phyloP scores from a whole-genome alignment of 176 grass and related monocot species.

The Zea luxurians region DNA sequence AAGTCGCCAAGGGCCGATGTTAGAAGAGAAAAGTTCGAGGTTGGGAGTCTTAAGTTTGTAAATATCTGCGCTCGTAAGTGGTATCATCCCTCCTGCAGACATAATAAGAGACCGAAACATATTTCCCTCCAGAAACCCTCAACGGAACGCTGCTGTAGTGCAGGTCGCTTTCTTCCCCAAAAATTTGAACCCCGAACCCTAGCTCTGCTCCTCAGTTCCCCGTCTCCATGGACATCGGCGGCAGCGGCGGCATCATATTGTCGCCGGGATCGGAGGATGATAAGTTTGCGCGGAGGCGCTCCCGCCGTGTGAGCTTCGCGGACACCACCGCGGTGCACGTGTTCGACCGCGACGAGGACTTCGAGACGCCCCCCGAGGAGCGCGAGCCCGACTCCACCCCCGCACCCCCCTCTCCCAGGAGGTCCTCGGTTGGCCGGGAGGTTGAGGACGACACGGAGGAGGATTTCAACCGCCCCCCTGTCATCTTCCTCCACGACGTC shows the following conservation, averaged over 20 bases:
- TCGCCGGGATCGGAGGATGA: constrained; percentile 66
- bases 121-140: constrained; percentile 47
- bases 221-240: constrained; percentile 43
- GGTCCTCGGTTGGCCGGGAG: constrained; percentile 16
- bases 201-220: constrained; percentile 12
- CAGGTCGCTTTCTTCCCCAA: background rate
- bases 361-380: constrained; percentile 61
- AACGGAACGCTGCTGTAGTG: background rate
- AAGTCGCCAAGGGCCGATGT: too few relatives aligned
- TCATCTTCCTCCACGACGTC: constrained; percentile 45
- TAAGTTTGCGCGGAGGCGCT: constrained; percentile 61
- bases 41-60: too few relatives aligned
- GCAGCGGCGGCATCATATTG: background rate
- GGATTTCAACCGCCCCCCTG: constrained; percentile 32
- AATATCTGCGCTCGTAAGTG: too few relatives aligned
- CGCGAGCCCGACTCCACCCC: background rate
- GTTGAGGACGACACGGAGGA: constrained; percentile 53
- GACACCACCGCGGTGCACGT: constrained; percentile 90
- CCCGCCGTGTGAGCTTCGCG: constrained; percentile 93
- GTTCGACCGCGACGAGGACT: constrained; percentile 88
- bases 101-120: background rate
- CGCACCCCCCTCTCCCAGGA: constrained; percentile 21
- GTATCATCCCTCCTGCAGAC: background rate
- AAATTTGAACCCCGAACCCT: constrained; percentile 53
- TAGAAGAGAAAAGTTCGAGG: too few relatives aligned